phyloP scores from a whole-genome alignment of 1,284 basidiomycete species.

The Meripilus lineatus region DNA sequence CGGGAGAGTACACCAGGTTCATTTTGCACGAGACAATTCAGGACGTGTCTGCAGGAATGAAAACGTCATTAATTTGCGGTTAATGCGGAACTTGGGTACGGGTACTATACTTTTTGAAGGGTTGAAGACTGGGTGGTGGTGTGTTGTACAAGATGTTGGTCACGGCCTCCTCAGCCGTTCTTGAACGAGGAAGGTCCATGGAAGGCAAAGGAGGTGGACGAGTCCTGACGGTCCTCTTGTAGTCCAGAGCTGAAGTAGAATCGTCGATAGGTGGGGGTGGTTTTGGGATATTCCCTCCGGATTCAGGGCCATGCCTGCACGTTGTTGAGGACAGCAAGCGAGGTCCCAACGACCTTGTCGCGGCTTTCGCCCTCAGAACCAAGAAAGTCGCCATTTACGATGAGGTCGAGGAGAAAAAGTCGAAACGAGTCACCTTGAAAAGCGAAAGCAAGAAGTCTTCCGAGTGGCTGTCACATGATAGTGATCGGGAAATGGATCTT shows the following conservation, averaged over 20 bases:
- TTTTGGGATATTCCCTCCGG: constrained; percentile 27
- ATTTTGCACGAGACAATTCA: constrained; percentile 99
- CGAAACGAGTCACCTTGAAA: no score
- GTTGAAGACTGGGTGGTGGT: constrained; percentile 87
- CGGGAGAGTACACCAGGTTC: constrained; percentile 98
- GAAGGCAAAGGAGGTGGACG: constrained; percentile 75
- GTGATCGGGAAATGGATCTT: neutral
- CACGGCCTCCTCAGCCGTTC: constrained; percentile 89
- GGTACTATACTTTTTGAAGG: constrained; percentile 83
- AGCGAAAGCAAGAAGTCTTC: no score
- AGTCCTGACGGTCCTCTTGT: constrained; percentile 73
- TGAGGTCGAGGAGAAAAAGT: no score
- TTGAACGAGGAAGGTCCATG: constrained; percentile 68
- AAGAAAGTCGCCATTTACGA: constrained; percentile 1
- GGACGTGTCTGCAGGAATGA: constrained; percentile 74
- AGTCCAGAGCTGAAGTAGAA: constrained; percentile 92
- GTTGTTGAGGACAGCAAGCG: constrained; percentile 4
- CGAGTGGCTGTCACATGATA: neutral
- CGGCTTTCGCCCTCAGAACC: constrained; percentile 1
- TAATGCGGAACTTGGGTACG: neutral
- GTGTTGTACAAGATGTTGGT: constrained; percentile 97
- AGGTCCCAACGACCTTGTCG: neutral
- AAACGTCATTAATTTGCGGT: no score
- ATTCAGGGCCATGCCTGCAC: neutral
- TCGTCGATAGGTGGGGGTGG: constrained; percentile 76